Evolutionary conservation across 208 protist genomes (phyloP).

Genomic region (Leishmania aethiopica): DNA sequence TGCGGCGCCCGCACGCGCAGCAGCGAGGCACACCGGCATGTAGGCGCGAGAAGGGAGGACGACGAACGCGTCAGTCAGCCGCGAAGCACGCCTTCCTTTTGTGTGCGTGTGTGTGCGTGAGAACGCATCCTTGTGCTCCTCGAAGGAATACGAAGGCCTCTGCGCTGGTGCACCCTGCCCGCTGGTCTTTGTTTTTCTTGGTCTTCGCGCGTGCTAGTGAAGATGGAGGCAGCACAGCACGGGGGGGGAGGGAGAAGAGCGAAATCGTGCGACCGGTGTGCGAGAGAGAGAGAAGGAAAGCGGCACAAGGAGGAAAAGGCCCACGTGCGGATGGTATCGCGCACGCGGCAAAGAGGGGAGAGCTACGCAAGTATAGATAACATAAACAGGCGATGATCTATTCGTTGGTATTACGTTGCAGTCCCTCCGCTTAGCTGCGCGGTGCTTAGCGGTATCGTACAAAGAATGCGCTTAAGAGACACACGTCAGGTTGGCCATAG

Average conservation of each 20-base stretch:
- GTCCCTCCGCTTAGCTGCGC: too few relatives aligned
- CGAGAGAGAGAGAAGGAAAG: background rate
- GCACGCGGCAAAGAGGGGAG: background rate
- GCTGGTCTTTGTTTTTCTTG: background rate
- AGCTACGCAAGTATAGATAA: background rate
- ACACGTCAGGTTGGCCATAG: too few relatives aligned
- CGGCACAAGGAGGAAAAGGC: background rate
- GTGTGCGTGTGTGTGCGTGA: background rate
- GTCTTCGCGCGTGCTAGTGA: background rate
- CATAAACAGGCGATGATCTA: background rate
- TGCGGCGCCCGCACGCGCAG: background rate
- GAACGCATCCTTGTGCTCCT: background rate
- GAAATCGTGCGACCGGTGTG: background rate
- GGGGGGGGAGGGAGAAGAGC: background rate
- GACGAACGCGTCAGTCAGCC: background rate
- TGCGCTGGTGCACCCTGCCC: background rate
- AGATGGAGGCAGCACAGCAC: background rate
- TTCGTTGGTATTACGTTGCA: too few relatives aligned
- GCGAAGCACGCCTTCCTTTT: background rate
- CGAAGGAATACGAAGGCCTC: background rate
- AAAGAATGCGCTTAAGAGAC: too few relatives aligned
- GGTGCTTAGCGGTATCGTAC: too few relatives aligned
- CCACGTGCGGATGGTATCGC: background rate
- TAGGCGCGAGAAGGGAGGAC: background rate
- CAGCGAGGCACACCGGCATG: background rate